These are phyloP conservation scores for Macrophomina phaseolina DNA, from an alignment of 2,329 filamentous ascomycete species.

Conservation along the genomic window DNA sequence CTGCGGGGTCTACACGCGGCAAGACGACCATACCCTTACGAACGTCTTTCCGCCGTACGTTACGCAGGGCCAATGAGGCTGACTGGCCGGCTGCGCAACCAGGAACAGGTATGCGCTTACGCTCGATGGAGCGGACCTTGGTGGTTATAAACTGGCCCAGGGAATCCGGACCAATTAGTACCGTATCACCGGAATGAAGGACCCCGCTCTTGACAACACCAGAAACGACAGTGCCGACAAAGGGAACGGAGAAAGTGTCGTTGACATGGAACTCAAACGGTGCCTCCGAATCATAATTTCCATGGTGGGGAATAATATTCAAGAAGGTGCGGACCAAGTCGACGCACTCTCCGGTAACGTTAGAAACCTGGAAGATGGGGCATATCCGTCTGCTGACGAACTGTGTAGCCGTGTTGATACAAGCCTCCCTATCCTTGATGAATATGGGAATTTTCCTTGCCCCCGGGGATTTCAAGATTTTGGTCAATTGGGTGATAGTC, in stretches of 20 bases:
- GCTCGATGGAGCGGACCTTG: conserved; percentile 88
- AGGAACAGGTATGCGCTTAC: conserved; percentile 88
- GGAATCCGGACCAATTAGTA: conserved; percentile 88
- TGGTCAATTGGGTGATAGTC: conserved; percentile 87
- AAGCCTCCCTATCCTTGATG: conserved; percentile 88
- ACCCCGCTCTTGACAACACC: conserved; percentile 86
- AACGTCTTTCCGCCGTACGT: conserved; percentile 87
- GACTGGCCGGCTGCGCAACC: conserved; percentile 90
- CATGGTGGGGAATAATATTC: conserved; percentile 93
- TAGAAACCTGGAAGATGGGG: conserved; percentile 96
- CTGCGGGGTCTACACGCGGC: conserved; percentile 75
- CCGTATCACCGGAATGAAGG: conserved; percentile 85
- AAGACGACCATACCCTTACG: conserved; percentile 98
- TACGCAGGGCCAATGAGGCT: conserved; percentile 87
- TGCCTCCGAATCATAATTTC: conserved; percentile 85
- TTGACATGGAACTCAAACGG: conserved; percentile 96
- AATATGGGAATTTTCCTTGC: conserved; percentile 96
- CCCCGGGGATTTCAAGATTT: conserved; percentile 91
- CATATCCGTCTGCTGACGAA: conserved; percentile 96
- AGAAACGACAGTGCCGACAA: conserved; percentile 93
- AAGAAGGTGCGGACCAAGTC: conserved; percentile 91
- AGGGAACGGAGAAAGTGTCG: conserved; percentile 97
- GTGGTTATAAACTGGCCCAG: conserved; percentile 89
- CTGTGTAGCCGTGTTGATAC: conserved; percentile 92
- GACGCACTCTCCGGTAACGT: conserved; percentile 90